Conservation (phyloP, 2,329 filamentous ascomycete genomes). For the Nigrospora oryzae region DNA sequence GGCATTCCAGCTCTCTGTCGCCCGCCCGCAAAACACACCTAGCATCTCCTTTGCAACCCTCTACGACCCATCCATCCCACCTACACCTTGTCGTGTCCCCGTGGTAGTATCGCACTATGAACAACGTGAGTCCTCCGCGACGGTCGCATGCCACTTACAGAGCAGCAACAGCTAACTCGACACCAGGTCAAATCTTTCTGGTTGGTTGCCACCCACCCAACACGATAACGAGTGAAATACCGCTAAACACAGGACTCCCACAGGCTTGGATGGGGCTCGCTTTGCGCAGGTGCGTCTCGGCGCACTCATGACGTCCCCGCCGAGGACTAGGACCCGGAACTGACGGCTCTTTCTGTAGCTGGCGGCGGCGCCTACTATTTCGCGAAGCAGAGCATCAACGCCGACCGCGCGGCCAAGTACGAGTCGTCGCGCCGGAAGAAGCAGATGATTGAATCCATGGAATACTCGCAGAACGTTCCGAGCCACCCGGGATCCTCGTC, state of each 20-base stretch:
- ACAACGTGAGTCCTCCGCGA: constrained; percentile 6
- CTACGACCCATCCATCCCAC: not conserved
- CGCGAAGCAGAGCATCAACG: constrained; percentile 90
- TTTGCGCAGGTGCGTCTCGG: constrained; percentile 63
- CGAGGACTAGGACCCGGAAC: too few species aligned
- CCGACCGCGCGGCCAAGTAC: constrained; percentile 68
- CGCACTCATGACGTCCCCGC: not conserved
- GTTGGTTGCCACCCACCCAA: constrained; percentile 6
- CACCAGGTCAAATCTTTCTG: constrained; percentile 9
- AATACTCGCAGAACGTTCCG: constrained; percentile 33
- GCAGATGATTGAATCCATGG: constrained; percentile 46
- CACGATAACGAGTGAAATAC: not conserved
- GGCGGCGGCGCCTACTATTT: constrained; percentile 93
- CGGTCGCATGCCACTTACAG: not conserved
- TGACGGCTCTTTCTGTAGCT: constrained; percentile 37
- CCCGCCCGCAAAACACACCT: too few species aligned
- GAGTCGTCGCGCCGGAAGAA: constrained; percentile 59
- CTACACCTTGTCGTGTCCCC: not conserved
- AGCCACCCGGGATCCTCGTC: constrained; percentile 22
- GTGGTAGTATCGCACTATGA: constrained; percentile 4
- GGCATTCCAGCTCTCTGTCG: too few species aligned
- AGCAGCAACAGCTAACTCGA: constrained; percentile 1
- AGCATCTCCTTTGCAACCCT: not conserved
- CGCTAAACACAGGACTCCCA: not conserved
- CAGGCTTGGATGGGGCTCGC: constrained; percentile 86